Evolutionary conservation across 163 green algal genomes (phyloP), one percentile per base, ranked within the genome.

Genomic region (Prototheca wickerhamii): DNA sequence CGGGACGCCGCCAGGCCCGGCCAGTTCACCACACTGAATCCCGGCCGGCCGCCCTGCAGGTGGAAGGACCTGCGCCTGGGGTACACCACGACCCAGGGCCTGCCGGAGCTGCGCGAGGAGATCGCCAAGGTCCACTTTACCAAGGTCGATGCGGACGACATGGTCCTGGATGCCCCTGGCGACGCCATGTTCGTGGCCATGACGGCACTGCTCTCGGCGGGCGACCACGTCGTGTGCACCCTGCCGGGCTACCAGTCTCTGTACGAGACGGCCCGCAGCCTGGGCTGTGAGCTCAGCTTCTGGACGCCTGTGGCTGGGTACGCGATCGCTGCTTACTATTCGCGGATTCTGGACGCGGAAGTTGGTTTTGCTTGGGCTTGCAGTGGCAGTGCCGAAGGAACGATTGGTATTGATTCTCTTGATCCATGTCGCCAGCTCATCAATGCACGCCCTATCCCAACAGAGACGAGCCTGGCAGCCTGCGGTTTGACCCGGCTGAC

Each of bases 171-270:
- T 23, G 68, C 65, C 4, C 73, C 73, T n/a, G 56, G 73, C 46
- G 73, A 80, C 54, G 51, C n/a, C 51, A 72, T 82, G 37, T 73
- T 54, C 37, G 63, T 77, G 5, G 30, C 28, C n/a, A 69, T 79
- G 61, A 66, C 65, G 25, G 78, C 78, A 3, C 54, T 83, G 59
- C 65, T 83, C 28, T 6, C 56, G 17, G 61, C 72, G 1, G 72
- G 72, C 1, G 75, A 85, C 50, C 60, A 63, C 29, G 75, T 85
- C n/a, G 51, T 84, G 2, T 71, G 69, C 42, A 72, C 44, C 32
- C 65, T 66, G 55, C 78, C 78, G 4, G 72, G 69, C 4, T 85
- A 85, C 51, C 78, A 85, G 65, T 72, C 66, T 2, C 69, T 83
- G 42, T 73, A 71, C 34, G 53, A 69, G 43, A 61, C 76, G 26